Conservation (phyloP, 352 stramenopile genomes). For the Phytophthora pistaciae region DNA sequence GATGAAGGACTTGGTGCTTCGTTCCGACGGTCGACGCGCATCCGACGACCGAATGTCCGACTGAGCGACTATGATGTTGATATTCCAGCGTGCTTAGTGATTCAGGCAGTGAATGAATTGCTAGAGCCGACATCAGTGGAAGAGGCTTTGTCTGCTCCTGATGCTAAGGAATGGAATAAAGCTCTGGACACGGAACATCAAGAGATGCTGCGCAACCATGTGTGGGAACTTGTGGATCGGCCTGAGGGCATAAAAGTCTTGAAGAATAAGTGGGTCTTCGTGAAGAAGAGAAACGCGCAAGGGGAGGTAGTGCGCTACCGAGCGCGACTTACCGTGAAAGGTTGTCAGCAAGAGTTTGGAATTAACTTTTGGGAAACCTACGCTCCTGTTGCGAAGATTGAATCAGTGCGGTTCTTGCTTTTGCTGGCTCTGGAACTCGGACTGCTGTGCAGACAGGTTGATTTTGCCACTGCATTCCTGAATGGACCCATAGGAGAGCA, state of each 20-base stretch:
- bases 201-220: background rate
- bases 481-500: background rate
- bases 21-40: background rate
- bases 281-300: background rate
- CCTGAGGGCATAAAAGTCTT: background rate
- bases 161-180: background rate
- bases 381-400: background rate
- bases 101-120: background rate
- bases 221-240: background rate
- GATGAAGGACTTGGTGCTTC: background rate
- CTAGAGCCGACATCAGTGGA: background rate
- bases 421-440: background rate
- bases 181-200: background rate
- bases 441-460: background rate
- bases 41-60: background rate
- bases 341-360: background rate
- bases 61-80: background rate
- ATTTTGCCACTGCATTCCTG: background rate
- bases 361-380: background rate
- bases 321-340: background rate
- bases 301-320: background rate
- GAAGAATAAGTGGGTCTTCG: background rate
- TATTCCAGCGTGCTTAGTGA: background rate
- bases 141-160: background rate
- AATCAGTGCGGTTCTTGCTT: background rate